These are phyloP conservation scores for Aspergillus incahuasiensis DNA, from an alignment of 495 filamentous ascomycete species.

Conservation along the genomic window DNA sequence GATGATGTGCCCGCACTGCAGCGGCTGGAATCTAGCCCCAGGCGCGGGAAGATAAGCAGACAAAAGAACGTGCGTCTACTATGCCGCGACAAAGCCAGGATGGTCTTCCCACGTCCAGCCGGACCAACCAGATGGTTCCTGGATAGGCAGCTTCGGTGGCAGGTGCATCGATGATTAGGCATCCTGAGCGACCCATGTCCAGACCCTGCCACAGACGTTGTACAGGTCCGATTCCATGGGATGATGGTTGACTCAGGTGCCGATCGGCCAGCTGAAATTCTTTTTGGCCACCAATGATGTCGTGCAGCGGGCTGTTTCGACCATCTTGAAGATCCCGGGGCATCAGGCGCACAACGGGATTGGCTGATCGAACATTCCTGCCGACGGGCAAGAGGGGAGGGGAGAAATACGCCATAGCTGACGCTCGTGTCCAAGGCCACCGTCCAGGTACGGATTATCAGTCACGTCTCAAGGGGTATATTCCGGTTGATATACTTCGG, in stretches of 20 bases:
- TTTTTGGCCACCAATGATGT: slow-evolving; percentile 14
- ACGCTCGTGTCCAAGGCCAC: not conserved
- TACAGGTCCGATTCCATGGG: slow-evolving; percentile 14
- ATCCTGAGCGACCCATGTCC: not conserved
- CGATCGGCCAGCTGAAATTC: slow-evolving; percentile 20
- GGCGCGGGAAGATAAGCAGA: slow-evolving; percentile 10
- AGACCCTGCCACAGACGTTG: slow-evolving; percentile 7
- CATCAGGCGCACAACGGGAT: slow-evolving; percentile 10
- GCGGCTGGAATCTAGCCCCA: not conserved
- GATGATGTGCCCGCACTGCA: not conserved
- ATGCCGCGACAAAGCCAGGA: slow-evolving; percentile 10
- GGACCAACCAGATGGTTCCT: slow-evolving; percentile 13
- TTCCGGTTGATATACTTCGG: slow-evolving; percentile 1
- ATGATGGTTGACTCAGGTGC: slow-evolving; percentile 14
- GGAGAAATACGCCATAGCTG: not conserved
- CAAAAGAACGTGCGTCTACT: slow-evolving; percentile 3
- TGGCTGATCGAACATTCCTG: slow-evolving; percentile 10
- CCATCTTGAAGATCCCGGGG: not conserved
- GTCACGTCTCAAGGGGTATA: not conserved
- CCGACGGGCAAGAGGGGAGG: not conserved
- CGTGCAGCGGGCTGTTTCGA: slow-evolving; percentile 5
- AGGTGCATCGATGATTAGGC: slow-evolving; percentile 5
- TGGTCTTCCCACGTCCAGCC: slow-evolving; percentile 5
- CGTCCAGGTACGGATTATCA: not conserved
- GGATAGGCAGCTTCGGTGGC: slow-evolving; percentile 7